Percentiles rank a stretch among this genome's conserved stretches.
Evolutionary conservation across 805 yeast species (phyloP).

Genomic region (Suhomyces faveliae): DNA sequence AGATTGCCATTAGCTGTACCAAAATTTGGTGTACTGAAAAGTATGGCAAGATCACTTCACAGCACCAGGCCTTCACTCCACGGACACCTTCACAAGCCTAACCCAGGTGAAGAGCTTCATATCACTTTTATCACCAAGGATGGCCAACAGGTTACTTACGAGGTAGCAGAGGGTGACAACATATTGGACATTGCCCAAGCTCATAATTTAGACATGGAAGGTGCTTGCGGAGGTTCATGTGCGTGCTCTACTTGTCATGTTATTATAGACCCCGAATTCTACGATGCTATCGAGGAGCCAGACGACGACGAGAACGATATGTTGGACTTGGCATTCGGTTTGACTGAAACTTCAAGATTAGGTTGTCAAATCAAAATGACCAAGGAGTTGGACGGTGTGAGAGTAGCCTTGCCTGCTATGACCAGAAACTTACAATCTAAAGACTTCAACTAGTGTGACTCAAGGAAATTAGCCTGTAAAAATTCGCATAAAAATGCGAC

Average conservation of each 20-base stretch:
- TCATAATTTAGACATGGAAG: constrained; percentile 91
- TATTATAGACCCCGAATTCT: constrained; percentile 91
- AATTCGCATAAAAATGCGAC: not conserved
- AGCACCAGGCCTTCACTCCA: constrained; percentile 41
- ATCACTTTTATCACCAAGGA: constrained; percentile 90
- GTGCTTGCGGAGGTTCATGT: constrained; percentile 98
- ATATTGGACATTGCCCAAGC: constrained; percentile 94
- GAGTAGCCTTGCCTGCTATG: constrained; percentile 97
- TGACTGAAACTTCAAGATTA: constrained; percentile 92
- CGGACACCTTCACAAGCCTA: constrained; percentile 88
- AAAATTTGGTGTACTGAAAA: not conserved
- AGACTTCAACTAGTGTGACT: constrained; percentile 50
- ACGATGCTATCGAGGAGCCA: constrained; percentile 90
- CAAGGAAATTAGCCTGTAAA: not conserved
- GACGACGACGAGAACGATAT: constrained; percentile 97
- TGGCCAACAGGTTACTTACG: constrained; percentile 76
- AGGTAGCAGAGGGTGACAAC: constrained; percentile 91
- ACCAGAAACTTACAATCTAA: constrained; percentile 84
- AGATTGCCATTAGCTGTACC: not conserved
- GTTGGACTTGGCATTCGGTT: constrained; percentile 96
- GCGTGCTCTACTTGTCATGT: constrained; percentile 98
- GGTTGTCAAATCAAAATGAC: constrained; percentile 93
- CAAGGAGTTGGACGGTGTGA: constrained; percentile 85
- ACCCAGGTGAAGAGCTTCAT: constrained; percentile 82
- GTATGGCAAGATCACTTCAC: constrained; percentile 17